phyloP scores from a whole-genome alignment of 2,329 filamentous ascomycete genomes.

The Trichoderma polysporum region DNA sequence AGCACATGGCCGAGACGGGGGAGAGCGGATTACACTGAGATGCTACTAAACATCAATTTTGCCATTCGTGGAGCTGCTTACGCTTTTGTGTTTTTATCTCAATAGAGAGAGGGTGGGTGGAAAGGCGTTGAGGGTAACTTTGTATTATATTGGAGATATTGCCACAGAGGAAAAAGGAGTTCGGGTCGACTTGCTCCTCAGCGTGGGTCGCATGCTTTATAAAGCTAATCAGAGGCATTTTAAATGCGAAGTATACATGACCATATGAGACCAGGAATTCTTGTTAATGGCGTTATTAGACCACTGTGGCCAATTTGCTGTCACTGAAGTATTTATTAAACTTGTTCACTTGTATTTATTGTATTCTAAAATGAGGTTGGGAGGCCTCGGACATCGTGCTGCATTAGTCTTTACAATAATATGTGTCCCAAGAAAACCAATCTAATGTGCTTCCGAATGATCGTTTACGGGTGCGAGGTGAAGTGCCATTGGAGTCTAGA shows the following conservation, averaged over 20 bases:
- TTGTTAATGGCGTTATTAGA: background rate
- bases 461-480: background rate
- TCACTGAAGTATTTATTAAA: too few relatives aligned
- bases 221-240: background rate
- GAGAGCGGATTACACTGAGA: conserved; percentile 21
- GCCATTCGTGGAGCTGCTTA: accelerated
- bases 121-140: background rate
- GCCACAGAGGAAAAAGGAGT: background rate
- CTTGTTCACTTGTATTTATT: too few relatives aligned
- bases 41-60: background rate
- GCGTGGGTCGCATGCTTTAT: background rate
- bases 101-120: background rate
- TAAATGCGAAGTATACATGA: background rate
- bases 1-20: conserved; percentile 21
- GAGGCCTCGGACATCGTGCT: background rate
- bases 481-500: background rate
- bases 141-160: background rate
- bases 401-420: background rate
- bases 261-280: background rate
- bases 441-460: background rate
- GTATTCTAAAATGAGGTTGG: too few relatives aligned
- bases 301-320: too few relatives aligned
- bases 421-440: conserved; percentile 7
- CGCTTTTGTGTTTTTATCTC: background rate
- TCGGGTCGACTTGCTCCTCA: background rate